Evolutionary conservation across 768 basidiomycete genomes (phyloP).

Genomic region (Serendipita sp.): DNA sequence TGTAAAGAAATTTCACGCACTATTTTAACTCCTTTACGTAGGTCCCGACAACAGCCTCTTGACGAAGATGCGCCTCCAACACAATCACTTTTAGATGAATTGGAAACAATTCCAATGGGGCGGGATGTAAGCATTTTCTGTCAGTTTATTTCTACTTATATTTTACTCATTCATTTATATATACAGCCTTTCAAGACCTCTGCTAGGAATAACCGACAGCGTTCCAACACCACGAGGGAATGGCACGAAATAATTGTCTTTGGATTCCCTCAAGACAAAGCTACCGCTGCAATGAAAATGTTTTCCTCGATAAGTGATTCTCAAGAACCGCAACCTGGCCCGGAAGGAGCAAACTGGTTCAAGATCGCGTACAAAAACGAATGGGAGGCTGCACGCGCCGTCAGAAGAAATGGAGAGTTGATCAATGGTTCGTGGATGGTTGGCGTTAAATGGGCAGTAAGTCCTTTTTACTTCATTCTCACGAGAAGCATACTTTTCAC

Average conservation of each 20-base stretch:
- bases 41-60: conserved; percentile 43
- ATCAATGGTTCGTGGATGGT: conserved; percentile 52
- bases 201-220: background rate
- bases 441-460: conserved; percentile 70
- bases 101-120: conserved; percentile 1
- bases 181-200: background rate
- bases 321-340: conserved; percentile 48
- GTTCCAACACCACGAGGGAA: background rate
- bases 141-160: background rate
- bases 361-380: conserved; percentile 55
- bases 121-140: background rate
- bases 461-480: conserved; percentile 18
- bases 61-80: conserved; percentile 74
- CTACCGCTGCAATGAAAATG: conserved; percentile 26
- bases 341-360: conserved; percentile 66
- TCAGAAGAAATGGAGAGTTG: conserved; percentile 70
- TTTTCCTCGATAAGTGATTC: conserved; percentile 37
- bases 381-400: conserved; percentile 60
- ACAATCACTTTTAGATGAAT: conserved; percentile 49
- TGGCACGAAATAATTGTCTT: conserved; percentile 53
- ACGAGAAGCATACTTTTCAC: background rate
- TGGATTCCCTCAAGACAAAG: conserved; percentile 75
- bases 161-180: background rate
- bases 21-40: conserved; percentile 7
- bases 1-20: background rate